These are phyloP conservation scores for Magnolia sinica DNA, from an alignment of 164 flowering plant species.

Conservation along the genomic window DNA sequence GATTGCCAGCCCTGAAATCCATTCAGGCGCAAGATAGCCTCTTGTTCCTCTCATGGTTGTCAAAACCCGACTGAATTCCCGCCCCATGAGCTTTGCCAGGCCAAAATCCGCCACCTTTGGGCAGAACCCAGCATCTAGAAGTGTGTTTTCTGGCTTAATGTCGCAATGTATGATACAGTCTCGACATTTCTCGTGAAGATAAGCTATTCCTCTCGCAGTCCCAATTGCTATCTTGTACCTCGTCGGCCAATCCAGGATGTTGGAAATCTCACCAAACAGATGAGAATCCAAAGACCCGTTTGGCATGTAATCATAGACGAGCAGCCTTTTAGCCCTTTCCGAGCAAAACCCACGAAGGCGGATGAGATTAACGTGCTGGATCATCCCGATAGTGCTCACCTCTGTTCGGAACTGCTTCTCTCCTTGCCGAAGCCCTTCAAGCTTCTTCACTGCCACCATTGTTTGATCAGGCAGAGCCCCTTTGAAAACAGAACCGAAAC, in stretches of 20 bases:
- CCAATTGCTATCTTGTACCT: slow-evolving; percentile 37
- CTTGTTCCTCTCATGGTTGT: slow-evolving; percentile 41
- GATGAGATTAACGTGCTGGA: slow-evolving; percentile 57
- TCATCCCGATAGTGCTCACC: slow-evolving; percentile 64
- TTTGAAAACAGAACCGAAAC: slow-evolving; percentile 53
- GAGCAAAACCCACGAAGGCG: slow-evolving; percentile 58
- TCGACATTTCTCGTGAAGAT: slow-evolving; percentile 40
- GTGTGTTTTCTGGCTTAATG: slow-evolving; percentile 40
- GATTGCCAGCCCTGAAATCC: slow-evolving; percentile 38
- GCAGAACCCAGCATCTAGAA: slow-evolving; percentile 29
- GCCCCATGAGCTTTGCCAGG: slow-evolving; percentile 36
- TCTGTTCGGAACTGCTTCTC: slow-evolving; percentile 61
- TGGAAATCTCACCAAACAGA: slow-evolving; percentile 23
- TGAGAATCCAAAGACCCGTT: slow-evolving; percentile 44
- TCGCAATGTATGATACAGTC: slow-evolving; percentile 43
- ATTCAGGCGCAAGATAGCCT: slow-evolving; percentile 46
- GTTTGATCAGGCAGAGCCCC: slow-evolving; percentile 38
- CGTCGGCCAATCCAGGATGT: slow-evolving; percentile 26
- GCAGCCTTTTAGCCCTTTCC: slow-evolving; percentile 33
- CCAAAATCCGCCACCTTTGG: slow-evolving; percentile 45
- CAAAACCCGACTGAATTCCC: slow-evolving; percentile 35
- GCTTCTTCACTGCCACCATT: slow-evolving; percentile 45
- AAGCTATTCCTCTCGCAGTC: slow-evolving; percentile 33
- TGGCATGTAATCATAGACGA: slow-evolving; percentile 61
- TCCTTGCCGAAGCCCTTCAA: slow-evolving; percentile 44